Percentiles rank a stretch among this genome's conserved stretches.
Conservation (phyloP, 2,329 filamentous ascomycete genomes). For the Tolypocladium tundrense region DNA sequence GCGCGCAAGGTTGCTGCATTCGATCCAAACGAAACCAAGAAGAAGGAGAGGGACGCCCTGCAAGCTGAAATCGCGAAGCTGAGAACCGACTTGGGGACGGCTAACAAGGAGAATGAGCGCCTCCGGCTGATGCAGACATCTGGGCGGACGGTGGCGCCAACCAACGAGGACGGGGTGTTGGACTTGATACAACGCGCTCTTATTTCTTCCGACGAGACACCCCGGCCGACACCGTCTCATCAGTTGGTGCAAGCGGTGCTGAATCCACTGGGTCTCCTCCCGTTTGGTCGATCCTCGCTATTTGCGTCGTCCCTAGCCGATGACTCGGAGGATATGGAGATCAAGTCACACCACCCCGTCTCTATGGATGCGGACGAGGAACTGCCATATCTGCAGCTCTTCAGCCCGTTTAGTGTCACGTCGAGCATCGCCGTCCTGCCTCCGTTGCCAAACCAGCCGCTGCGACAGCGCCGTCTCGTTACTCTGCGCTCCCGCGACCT, state of each 20-base stretch:
- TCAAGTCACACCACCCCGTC: slow-evolving; percentile 53
- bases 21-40: slow-evolving; percentile 38
- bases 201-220: slow-evolving; percentile 22
- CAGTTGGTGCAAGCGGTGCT: slow-evolving; percentile 37
- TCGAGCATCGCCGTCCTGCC: slow-evolving; percentile 41
- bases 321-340: slow-evolving; percentile 24
- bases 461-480: slow-evolving; percentile 47
- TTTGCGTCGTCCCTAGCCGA: slow-evolving; percentile 13
- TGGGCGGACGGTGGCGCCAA: slow-evolving; percentile 22
- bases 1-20: slow-evolving; percentile 30
- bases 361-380: slow-evolving; percentile 53
- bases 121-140: slow-evolving; percentile 31
- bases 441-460: slow-evolving; percentile 16
- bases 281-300: slow-evolving; percentile 31
- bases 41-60: slow-evolving; percentile 40
- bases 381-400: slow-evolving; percentile 58
- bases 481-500: slow-evolving; percentile 30
- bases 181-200: slow-evolving; percentile 29
- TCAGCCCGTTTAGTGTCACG: slow-evolving; percentile 56
- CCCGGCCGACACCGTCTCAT: slow-evolving; percentile 19
- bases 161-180: slow-evolving; percentile 27
- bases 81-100: slow-evolving; percentile 46
- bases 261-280: slow-evolving; percentile 41
- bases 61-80: slow-evolving; percentile 45
- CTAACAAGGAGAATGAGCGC: slow-evolving; percentile 48